A percentile compares a stretch with the other conserved stretches of the same genome.
These are phyloP conservation scores for Globisporangium polare DNA, from an alignment of 352 stramenopile species.

Conservation along the genomic window DNA sequence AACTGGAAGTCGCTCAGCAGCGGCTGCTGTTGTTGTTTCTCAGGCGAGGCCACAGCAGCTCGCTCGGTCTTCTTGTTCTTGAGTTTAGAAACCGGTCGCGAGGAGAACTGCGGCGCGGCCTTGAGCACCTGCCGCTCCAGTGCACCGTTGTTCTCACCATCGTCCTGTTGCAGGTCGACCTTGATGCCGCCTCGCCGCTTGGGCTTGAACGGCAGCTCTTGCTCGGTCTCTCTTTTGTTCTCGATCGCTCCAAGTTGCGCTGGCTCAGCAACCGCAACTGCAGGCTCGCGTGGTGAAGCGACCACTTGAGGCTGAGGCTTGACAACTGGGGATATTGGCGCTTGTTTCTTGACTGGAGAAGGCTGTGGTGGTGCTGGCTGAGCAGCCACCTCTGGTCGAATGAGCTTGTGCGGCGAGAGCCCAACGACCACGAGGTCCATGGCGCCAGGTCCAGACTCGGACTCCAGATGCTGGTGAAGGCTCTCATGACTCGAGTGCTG, in stretches of 20 bases:
- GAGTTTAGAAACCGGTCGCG: neutral
- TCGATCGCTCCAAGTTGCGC: neutral
- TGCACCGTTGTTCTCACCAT: neutral
- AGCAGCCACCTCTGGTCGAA: conserved; percentile 1
- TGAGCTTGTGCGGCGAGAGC: conserved; percentile 30
- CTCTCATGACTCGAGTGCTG: conserved; percentile 13
- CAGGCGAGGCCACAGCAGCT: neutral
- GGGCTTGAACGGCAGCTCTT: neutral
- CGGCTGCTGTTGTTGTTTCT: conserved; percentile 5
- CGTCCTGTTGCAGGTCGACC: conserved; percentile 10
- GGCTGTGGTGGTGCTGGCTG: neutral
- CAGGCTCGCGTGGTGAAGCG: neutral
- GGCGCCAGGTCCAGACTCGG: conserved; percentile 1
- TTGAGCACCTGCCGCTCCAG: conserved; percentile 7
- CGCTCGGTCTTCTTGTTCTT: conserved; percentile 15
- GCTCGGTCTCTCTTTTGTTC: neutral
- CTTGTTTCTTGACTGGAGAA: conserved; percentile 20
- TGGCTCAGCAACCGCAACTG: neutral
- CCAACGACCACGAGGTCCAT: conserved; percentile 37
- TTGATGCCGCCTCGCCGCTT: conserved; percentile 18
- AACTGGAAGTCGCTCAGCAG: conserved; percentile 41
- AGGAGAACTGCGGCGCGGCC: conserved; percentile 10
- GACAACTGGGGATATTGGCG: neutral
- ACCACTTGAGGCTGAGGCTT: neutral
- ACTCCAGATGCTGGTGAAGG: conserved; percentile 1